These are phyloP conservation scores for Hypoxylon rubiginosum DNA, from an alignment of 2,329 filamentous ascomycete species.

Conservation along the genomic window DNA sequence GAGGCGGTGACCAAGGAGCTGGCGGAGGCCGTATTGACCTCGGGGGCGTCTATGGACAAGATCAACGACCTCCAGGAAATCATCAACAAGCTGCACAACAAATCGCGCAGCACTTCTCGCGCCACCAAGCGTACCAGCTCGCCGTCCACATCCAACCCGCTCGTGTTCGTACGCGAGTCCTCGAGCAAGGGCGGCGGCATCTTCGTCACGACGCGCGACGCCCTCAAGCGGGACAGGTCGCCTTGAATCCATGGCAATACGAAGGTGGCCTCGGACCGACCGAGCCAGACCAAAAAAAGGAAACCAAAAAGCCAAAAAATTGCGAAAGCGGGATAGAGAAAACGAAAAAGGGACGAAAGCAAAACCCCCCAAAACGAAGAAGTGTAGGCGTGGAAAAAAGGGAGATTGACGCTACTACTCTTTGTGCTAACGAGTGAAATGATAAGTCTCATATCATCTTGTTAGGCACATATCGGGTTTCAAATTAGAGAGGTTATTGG, in stretches of 20 bases:
- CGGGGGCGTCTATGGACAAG: constrained; percentile 26
- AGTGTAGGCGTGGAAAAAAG: constrained; percentile 10
- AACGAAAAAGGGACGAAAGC: constrained; percentile 11
- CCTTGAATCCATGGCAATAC: constrained; percentile 9
- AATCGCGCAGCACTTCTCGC: constrained; percentile 48
- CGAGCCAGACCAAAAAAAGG: background rate
- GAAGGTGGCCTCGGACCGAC: too few species aligned
- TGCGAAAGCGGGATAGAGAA: constrained; percentile 5
- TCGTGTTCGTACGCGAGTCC: constrained; percentile 48
- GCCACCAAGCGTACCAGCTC: constrained; percentile 47
- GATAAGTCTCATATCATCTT: constrained; percentile 3
- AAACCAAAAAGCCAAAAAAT: background rate
- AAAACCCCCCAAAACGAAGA: background rate
- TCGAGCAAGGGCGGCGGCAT: constrained; percentile 43
- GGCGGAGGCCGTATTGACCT: constrained; percentile 20
- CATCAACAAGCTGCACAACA: constrained; percentile 36
- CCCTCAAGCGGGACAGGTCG: constrained; percentile 43
- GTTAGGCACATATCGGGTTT: background rate
- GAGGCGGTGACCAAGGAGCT: constrained; percentile 32
- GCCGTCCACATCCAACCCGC: constrained; percentile 45
- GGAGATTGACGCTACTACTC: background rate
- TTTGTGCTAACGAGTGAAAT: background rate
- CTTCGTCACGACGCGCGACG: constrained; percentile 49
- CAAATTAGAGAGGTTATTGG: background rate
- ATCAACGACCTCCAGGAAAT: constrained; percentile 40